Evolutionary conservation across 129 eudicot genomes (phyloP).

Genomic region (Flaveria sonorensis): DNA sequence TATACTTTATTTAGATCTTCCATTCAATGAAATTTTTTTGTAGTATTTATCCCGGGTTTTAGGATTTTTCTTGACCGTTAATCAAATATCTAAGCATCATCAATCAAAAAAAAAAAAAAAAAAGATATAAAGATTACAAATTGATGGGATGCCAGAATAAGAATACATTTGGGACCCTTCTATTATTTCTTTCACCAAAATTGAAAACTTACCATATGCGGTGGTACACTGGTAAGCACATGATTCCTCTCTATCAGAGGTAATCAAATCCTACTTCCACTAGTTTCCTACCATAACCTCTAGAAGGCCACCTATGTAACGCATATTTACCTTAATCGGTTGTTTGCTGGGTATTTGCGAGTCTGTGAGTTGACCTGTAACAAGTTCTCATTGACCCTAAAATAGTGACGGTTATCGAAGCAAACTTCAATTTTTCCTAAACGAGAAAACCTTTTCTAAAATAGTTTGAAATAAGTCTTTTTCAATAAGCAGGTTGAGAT

Average conservation of each 20-base stretch:
- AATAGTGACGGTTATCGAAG: neutral
- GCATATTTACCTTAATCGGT: too few relatives aligned
- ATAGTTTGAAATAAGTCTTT: neutral
- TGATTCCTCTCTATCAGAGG: too few relatives aligned
- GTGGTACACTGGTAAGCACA: neutral
- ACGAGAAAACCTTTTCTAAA: neutral
- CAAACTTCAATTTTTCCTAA: neutral
- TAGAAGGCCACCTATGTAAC: too few relatives aligned
- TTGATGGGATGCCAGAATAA: neutral
- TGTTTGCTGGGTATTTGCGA: too few relatives aligned
- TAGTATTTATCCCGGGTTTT: neutral
- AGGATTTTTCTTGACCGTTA: neutral
- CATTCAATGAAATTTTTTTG: neutral
- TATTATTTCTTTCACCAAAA: neutral
- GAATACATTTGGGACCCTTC: neutral
- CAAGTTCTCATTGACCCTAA: too few relatives aligned
- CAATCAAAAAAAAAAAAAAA: neutral
- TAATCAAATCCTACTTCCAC: too few relatives aligned
- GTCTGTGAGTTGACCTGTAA: too few relatives aligned
- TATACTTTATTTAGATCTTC: neutral
- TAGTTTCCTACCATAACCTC: too few relatives aligned
- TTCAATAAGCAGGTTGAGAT: neutral
- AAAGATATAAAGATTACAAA: neutral
- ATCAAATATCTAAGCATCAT: too few relatives aligned
- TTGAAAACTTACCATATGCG: neutral